A percentile compares a stretch with the other conserved stretches of the same genome.
Conservation (phyloP, 441 rosid species). For the Populus tomentosa region DNA sequence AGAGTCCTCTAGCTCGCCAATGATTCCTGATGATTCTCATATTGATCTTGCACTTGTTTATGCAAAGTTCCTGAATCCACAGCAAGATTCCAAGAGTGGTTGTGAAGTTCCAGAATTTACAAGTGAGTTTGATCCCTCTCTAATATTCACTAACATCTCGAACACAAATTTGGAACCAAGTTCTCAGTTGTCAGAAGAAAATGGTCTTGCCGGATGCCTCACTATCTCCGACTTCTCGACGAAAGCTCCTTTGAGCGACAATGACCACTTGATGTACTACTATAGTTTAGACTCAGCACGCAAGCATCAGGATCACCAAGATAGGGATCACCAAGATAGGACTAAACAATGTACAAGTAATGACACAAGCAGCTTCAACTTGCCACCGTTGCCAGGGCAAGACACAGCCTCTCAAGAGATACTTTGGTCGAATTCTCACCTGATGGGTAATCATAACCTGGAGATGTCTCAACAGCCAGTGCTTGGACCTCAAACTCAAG, state of each 20-base stretch:
- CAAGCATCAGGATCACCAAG: slow-evolving; percentile 18
- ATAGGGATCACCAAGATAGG: slow-evolving; percentile 7
- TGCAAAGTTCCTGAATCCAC: slow-evolving; percentile 69
- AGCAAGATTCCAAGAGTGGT: slow-evolving; percentile 24
- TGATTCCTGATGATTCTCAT: slow-evolving; percentile 24
- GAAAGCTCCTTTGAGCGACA: slow-evolving; percentile 17
- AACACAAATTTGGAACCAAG: slow-evolving; percentile 10
- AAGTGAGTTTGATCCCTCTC: slow-evolving; percentile 12
- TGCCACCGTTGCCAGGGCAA: slow-evolving; percentile 76
- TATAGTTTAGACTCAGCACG: slow-evolving; percentile 24
- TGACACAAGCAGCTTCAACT: slow-evolving; percentile 21
- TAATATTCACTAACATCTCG: slow-evolving; percentile 10
- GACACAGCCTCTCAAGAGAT: slow-evolving; percentile 35
- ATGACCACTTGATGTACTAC: slow-evolving; percentile 25
- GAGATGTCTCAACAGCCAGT: slow-evolving; percentile 17
- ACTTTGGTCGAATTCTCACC: slow-evolving; percentile 41
- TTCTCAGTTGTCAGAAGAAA: slow-evolving; percentile 23
- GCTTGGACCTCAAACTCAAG: slow-evolving; percentile 35
- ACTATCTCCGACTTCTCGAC: slow-evolving; percentile 21
- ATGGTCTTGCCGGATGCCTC: slow-evolving; percentile 25
- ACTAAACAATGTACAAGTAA: slow-evolving; percentile 20
- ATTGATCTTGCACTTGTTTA: slow-evolving; percentile 67
- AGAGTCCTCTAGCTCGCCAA: slow-evolving; percentile 20
- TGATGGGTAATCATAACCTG: slow-evolving; percentile 21
- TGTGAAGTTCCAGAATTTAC: slow-evolving; percentile 22